Conservation (phyloP, 176 grass and related monocot species). For the Carex littledalei region DNA sequence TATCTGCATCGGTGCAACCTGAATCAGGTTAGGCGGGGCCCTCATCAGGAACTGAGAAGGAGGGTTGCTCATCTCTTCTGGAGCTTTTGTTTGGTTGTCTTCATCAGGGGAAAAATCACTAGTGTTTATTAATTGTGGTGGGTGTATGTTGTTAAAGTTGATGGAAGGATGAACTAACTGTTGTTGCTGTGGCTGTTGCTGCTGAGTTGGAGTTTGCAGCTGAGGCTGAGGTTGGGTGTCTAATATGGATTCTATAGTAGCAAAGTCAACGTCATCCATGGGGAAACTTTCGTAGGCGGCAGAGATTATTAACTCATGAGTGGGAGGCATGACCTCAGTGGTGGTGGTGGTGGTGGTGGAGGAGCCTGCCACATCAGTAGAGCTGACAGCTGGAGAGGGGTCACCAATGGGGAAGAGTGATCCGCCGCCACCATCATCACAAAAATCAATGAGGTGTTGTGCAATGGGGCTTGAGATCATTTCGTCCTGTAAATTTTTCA, state of each 20-base stretch:
- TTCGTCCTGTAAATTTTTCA: conserved; percentile 55
- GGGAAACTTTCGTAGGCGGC: conserved; percentile 53
- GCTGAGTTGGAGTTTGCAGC: neutral
- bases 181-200: conserved; percentile 15
- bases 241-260: conserved; percentile 43
- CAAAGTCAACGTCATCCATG: conserved; percentile 32
- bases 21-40: conserved; percentile 17
- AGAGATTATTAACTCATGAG: neutral
- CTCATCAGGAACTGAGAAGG: conserved; percentile 34
- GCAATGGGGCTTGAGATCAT: conserved; percentile 72
- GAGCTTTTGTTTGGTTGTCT: conserved; percentile 38
- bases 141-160: conserved; percentile 24
- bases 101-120: conserved; percentile 28
- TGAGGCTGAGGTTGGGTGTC: conserved; percentile 18
- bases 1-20: conserved; percentile 32
- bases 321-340: conserved; percentile 23
- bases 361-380: conserved; percentile 40
- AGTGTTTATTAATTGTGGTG: conserved; percentile 26
- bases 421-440: conserved; percentile 36
- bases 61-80: conserved; percentile 28
- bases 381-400: conserved; percentile 28
- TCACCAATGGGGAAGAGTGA: conserved; percentile 41
- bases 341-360: conserved; percentile 20
- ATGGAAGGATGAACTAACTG: conserved; percentile 23
- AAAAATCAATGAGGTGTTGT: conserved; percentile 71